phyloP scores from a whole-genome alignment of 257 asterid species.

The Phtheirospermum japonicum region DNA sequence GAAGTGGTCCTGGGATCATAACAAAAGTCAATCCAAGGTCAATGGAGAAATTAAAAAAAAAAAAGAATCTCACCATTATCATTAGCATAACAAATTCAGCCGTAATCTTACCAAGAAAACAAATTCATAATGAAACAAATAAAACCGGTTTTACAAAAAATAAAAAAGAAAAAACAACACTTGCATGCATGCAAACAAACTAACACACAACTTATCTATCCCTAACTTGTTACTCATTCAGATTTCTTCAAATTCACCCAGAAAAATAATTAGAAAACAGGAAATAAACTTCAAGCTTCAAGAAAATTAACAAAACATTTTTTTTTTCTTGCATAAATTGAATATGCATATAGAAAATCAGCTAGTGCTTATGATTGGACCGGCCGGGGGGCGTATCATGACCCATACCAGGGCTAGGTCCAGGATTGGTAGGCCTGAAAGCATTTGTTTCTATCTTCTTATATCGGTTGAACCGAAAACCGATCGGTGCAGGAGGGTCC shows the following conservation, averaged over 20 bases:
- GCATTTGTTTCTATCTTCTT: slow-evolving; percentile 39
- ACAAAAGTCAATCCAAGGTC: background rate
- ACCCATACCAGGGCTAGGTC: slow-evolving; percentile 83
- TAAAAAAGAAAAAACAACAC: background rate
- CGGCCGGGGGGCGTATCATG: slow-evolving; percentile 34
- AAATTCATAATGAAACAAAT: slow-evolving; percentile 23
- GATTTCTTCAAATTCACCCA: slow-evolving; percentile 12
- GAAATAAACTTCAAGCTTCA: slow-evolving; percentile 8
- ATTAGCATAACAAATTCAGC: background rate
- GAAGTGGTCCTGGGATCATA: background rate
- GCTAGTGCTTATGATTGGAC: background rate
- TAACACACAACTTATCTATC: too few relatives aligned
- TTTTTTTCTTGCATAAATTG: background rate
- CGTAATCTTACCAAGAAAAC: background rate
- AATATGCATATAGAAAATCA: background rate
- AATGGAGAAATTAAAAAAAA: slow-evolving; percentile 18
- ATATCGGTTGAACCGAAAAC: slow-evolving; percentile 21
- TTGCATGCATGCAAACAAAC: slow-evolving; percentile 32
- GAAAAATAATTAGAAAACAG: too few relatives aligned
- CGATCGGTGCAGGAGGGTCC: background rate
- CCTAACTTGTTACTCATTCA: too few relatives aligned
- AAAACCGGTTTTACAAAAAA: slow-evolving; percentile 1
- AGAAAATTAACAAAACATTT: background rate
- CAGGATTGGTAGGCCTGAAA: slow-evolving; percentile 53
- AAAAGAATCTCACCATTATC: background rate